A percentile compares a stretch with the other conserved stretches of the same genome.
These are phyloP conservation scores for Diaporthe caulivora DNA, from an alignment of 2,329 filamentous ascomycete species.

Conservation along the genomic window DNA sequence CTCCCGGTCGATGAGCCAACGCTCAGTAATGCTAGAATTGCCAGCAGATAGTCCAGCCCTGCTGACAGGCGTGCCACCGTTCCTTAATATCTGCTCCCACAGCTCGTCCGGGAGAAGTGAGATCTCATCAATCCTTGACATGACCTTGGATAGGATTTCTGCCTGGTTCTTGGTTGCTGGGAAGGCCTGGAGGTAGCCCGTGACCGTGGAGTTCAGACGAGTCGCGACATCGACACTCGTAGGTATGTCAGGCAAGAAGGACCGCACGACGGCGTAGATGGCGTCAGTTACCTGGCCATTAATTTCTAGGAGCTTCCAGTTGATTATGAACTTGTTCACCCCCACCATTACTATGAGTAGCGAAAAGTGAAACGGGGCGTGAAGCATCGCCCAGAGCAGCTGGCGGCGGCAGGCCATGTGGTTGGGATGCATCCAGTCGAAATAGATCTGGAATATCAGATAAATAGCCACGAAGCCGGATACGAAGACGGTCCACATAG, in stretches of 20 bases:
- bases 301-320: constrained; percentile 55
- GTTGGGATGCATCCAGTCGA: constrained; percentile 75
- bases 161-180: background rate
- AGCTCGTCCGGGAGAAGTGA: constrained; percentile 2
- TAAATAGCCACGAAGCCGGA: constrained; percentile 54
- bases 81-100: background rate
- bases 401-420: constrained; percentile 69
- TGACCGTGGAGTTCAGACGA: constrained; percentile 26
- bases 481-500: constrained; percentile 39
- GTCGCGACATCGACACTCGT: background rate
- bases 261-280: constrained; percentile 7
- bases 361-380: constrained; percentile 74
- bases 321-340: constrained; percentile 67
- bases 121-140: constrained; percentile 9
- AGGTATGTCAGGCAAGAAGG: constrained; percentile 12
- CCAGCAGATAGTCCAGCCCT: background rate
- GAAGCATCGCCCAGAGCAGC: constrained; percentile 68
- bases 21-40: background rate
- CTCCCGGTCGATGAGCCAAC: constrained; percentile 14
- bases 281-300: constrained; percentile 24
- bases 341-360: constrained; percentile 74
- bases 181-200: constrained; percentile 4
- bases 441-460: constrained; percentile 60
- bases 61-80: constrained; percentile 1
- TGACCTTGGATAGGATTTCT: constrained; percentile 1